Conservation (phyloP, 441 rosid species). For the Biscutella laevigata region DNA sequence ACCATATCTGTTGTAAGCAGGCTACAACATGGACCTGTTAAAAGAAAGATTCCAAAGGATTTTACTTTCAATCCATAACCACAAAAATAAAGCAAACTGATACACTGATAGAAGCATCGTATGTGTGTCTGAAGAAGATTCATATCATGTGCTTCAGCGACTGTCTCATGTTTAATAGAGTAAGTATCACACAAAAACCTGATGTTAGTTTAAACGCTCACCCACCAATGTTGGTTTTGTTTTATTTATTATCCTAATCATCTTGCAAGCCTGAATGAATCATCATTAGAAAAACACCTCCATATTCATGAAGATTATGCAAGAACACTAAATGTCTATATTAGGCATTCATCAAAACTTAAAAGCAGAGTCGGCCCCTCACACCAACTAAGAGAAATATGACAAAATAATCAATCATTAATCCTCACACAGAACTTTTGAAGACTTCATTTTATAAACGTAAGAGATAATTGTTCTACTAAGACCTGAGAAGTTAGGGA, state of each 20-base stretch:
- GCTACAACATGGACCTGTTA: constrained; percentile 70
- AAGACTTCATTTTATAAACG: not conserved
- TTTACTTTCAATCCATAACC: not conserved
- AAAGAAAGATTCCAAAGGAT: not conserved
- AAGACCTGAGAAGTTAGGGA: not conserved
- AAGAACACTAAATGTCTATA: not conserved
- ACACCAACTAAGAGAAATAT: not conserved
- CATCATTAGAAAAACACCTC: not conserved
- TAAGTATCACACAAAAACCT: not conserved
- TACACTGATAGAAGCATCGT: not conserved
- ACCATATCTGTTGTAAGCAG: constrained; percentile 86
- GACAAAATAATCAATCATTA: not conserved
- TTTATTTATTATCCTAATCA: no score
- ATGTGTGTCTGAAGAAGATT: no score
- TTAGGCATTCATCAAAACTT: not conserved
- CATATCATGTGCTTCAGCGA: no score
- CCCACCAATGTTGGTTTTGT: no score
- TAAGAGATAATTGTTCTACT: not conserved
- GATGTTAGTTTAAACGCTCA: no score
- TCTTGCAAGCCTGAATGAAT: not conserved
- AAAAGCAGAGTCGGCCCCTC: not conserved
- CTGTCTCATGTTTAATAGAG: no score
- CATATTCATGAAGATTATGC: not conserved
- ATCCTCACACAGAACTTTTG: not conserved
- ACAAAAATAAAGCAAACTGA: not conserved